phyloP scores from a whole-genome alignment of 2,329 filamentous ascomycete species.

The Hymenoscyphus scutula region DNA sequence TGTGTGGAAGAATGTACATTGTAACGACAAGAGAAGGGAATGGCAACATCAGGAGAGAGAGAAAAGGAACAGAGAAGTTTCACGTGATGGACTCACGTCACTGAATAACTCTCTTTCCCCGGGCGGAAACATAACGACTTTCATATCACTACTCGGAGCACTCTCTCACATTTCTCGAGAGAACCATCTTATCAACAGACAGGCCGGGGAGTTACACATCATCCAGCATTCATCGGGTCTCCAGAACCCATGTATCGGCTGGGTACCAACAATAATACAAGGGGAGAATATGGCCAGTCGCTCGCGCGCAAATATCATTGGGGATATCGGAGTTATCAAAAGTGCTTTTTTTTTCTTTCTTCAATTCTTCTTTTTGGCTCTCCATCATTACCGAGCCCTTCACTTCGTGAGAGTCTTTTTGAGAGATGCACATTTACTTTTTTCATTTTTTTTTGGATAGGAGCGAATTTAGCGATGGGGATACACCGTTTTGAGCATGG shows the following conservation, averaged over 20 bases:
- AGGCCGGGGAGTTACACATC: not conserved
- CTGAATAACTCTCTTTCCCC: not conserved
- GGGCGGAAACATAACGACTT: slow-evolving; percentile 6
- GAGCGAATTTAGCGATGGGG: slow-evolving; percentile 2
- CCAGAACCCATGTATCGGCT: not conserved
- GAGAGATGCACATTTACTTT: not conserved
- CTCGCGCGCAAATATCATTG: slow-evolving; percentile 11
- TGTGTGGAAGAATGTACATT: slow-evolving; percentile 7
- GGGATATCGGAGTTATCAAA: slow-evolving; percentile 9
- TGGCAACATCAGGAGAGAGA: not conserved
- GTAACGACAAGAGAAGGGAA: slow-evolving; percentile 1
- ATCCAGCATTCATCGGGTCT: not conserved
- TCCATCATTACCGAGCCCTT: not conserved
- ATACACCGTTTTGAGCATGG: not conserved
- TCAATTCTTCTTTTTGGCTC: not conserved
- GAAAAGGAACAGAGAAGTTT: not conserved
- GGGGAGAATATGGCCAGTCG: slow-evolving; percentile 8
- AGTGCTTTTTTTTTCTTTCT: slow-evolving; percentile 4
- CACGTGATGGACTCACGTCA: slow-evolving; percentile 8
- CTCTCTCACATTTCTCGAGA: not conserved
- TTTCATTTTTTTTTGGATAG: not conserved
- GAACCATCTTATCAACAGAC: not conserved
- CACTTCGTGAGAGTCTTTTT: too few species aligned
- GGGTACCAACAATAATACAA: slow-evolving; percentile 8
- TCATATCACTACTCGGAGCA: not conserved